Evolutionary conservation across 768 basidiomycete species (phyloP), one percentile per base, ranked within the genome.

Genomic region (Russula compacta): DNA sequence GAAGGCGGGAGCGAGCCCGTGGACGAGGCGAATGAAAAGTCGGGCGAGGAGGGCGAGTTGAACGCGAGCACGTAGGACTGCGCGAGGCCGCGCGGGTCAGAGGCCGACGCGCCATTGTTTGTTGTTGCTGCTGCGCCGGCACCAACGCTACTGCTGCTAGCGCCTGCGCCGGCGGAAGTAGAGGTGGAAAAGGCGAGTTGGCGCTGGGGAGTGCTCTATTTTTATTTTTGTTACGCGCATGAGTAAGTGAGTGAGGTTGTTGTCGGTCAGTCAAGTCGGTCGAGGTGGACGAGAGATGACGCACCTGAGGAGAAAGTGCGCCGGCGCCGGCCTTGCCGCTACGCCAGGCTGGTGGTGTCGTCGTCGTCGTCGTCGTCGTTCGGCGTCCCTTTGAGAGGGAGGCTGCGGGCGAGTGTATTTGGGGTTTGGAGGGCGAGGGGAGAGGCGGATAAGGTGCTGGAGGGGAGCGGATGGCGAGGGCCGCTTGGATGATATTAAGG

Each of bases 181-280:
- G 66, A 61, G 57, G 53, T 51, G 12, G 66, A 64, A 60, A 66
- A 66, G 19, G 66, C 59, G 17, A 57, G 64, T 42, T 66, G 66
- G 49, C 66, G 60, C 50, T 66, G 66, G 6, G 64, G 66, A 4
- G 66, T 66, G 19, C 49, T 61, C 66, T 66, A 21, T 6, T 12
- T 12, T 47, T 43, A 43, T 43, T 40, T 40, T 14, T n/a, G n/a
- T 40, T 46, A 12, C 21, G 32, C 10, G 48, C 15, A 33, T 15
- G 48, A 8, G 33, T 19, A 14, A 12, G 29, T 12, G 14, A 3
- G 19, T 46, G 2, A 11, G 33, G 4, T 35, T 29, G 24, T 29
- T 29, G 24, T n/a, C n/a, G n/a, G n/a, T n/a, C 24, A 29, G 24
- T 29, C 24, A 29, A 29, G 24, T 29, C 35, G 29, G n/a, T 17